Conservation (phyloP, 1,284 basidiomycete species). For the Cutaneotrichosporon dermatis region DNA sequence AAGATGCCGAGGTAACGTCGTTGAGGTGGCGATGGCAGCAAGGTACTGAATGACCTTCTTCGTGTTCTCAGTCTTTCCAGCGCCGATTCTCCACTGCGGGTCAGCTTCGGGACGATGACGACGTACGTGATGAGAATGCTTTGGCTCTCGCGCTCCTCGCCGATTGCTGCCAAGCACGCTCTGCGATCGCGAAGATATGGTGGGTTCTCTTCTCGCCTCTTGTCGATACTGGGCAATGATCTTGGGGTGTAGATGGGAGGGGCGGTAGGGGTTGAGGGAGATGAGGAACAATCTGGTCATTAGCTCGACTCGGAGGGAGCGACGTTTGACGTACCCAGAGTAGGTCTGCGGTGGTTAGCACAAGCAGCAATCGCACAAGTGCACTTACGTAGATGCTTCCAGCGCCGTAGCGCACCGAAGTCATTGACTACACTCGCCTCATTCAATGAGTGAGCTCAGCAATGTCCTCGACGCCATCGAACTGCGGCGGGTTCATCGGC, state of each 20-base stretch:
- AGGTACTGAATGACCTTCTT: slow-evolving; percentile 99
- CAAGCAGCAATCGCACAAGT: background rate
- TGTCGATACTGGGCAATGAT: slow-evolving; percentile 88
- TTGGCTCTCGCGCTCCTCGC: slow-evolving; percentile 94
- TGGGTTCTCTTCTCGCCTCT: slow-evolving; percentile 85
- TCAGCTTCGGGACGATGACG: slow-evolving; percentile 7
- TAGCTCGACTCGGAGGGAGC: background rate
- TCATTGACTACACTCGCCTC: slow-evolving; percentile 99
- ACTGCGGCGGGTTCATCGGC: slow-evolving; percentile 98
- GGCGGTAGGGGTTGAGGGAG: slow-evolving; percentile 95
- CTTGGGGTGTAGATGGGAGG: slow-evolving; percentile 85
- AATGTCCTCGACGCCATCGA: slow-evolving; percentile 96
- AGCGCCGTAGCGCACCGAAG: slow-evolving; percentile 83
- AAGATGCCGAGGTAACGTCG: slow-evolving; percentile 55
- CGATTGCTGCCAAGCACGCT: slow-evolving; percentile 99
- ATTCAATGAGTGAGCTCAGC: slow-evolving; percentile 97
- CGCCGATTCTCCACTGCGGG: slow-evolving; percentile 89
- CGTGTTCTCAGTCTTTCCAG: slow-evolving; percentile 98
- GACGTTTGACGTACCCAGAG: slow-evolving; percentile 37
- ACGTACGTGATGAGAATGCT: slow-evolving; percentile 95
- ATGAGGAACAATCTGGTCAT: slow-evolving; percentile 66
- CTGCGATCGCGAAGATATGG: slow-evolving; percentile 98
- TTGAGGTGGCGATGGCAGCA: slow-evolving; percentile 83
- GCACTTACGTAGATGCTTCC: slow-evolving; percentile 87
- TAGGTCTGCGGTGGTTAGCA: slow-evolving; percentile 37